A percentile compares a stretch with the other conserved stretches of the same genome.
Conservation (phyloP, 306 rosid genomes). For the Arachis hypogaea region DNA sequence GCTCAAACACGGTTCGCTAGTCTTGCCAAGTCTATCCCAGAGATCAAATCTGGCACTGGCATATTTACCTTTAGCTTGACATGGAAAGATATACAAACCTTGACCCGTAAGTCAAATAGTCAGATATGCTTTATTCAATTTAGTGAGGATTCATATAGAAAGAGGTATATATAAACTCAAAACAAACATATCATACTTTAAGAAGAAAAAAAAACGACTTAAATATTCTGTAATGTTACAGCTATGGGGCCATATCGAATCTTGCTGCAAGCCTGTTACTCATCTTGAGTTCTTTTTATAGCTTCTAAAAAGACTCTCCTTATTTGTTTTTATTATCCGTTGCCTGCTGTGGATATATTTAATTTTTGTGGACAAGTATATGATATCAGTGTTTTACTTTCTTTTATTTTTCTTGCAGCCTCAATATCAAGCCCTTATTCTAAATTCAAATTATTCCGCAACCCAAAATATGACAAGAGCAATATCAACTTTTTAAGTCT, state of each 20-base stretch:
- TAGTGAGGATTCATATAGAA: conserved; percentile 6
- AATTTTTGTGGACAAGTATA: not conserved
- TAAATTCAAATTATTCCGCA: conserved; percentile 39
- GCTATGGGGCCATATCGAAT: not conserved
- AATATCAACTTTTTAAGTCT: conserved; percentile 51
- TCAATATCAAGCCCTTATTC: conserved; percentile 51
- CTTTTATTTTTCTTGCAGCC: conserved; percentile 54
- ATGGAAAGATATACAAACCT: conserved; percentile 54
- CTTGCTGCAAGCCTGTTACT: not conserved
- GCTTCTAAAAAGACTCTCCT: not conserved
- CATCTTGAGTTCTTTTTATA: conserved; percentile 22
- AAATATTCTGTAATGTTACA: not conserved
- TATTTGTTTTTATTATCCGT: not conserved
- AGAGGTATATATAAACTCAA: not conserved
- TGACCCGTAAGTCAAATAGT: conserved; percentile 60
- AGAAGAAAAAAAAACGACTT: not conserved
- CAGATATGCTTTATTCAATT: conserved; percentile 7
- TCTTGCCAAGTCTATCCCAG: conserved; percentile 46
- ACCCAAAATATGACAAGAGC: conserved; percentile 42
- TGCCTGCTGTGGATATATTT: not conserved
- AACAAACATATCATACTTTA: not conserved
- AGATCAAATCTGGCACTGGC: conserved; percentile 58
- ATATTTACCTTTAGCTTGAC: conserved; percentile 70
- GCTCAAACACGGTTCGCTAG: conserved; percentile 49
- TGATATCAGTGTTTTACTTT: conserved; percentile 38